Conservation (phyloP, 169 alveolate genomes). For the Theileria sp. region DNA sequence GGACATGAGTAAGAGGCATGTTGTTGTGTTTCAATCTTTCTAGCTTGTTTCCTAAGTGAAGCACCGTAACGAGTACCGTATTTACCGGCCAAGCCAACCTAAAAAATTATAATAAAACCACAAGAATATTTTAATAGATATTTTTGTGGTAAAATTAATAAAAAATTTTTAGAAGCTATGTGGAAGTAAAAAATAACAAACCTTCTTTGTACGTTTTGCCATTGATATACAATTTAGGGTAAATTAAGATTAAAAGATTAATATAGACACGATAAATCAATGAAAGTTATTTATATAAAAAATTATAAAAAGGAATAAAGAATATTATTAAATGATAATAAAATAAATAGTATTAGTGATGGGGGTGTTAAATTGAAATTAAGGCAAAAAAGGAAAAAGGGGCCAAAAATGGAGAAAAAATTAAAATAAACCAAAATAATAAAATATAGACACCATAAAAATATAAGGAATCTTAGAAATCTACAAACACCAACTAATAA, state of each 20-base stretch:
- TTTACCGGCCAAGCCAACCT: conserved; percentile 98
- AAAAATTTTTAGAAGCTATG: not conserved
- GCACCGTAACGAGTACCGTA: conserved; percentile 99
- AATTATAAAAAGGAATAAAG: not conserved
- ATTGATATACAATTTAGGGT: conserved; percentile 15
- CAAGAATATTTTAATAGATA: not conserved
- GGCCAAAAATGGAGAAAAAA: not conserved
- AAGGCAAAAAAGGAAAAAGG: not conserved
- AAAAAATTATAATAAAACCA: not conserved
- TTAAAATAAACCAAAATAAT: not conserved
- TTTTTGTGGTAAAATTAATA: not conserved
- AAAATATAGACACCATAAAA: not conserved
- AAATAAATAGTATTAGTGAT: not conserved
- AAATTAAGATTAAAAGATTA: not conserved
- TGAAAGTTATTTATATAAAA: not conserved
- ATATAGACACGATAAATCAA: not conserved
- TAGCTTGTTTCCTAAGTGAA: conserved; percentile 93
- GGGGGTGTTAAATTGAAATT: not conserved
- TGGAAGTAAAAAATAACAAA: not conserved
- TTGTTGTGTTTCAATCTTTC: conserved; percentile 92
- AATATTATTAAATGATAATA: not conserved
- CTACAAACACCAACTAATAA: not conserved
- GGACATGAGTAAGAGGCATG: conserved; percentile 93
- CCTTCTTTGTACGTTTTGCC: conserved; percentile 71
- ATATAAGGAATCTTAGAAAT: not conserved